Percentiles rank a stretch among this genome's conserved stretches.
Conservation (phyloP, 345 rosid species). For the Euphorbia peplus region DNA sequence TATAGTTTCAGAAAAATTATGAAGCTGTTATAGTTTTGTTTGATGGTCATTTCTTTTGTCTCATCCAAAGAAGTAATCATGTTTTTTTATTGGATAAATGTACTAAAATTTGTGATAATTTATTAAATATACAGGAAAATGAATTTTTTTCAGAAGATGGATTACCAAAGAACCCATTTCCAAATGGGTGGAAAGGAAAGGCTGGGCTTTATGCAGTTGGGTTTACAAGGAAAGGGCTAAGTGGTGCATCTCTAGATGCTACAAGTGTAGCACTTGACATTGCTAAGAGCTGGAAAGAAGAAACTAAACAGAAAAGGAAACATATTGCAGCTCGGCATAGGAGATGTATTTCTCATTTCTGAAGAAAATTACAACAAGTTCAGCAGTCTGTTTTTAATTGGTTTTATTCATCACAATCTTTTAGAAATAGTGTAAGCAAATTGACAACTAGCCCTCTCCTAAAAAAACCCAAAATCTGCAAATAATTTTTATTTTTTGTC, state of each 20-base stretch:
- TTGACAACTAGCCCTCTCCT: slow-evolving; percentile 53
- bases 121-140: slow-evolving; percentile 47
- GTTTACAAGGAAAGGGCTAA: slow-evolving; percentile 83
- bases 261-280: slow-evolving; percentile 19
- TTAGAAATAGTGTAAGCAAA: slow-evolving; percentile 21
- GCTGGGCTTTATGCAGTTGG: slow-evolving; percentile 87
- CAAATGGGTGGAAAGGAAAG: slow-evolving; percentile 86
- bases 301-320: slow-evolving; percentile 25
- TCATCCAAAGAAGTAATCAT: slow-evolving; percentile 10
- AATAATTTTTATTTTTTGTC: slow-evolving; percentile 15
- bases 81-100: too few relatives aligned
- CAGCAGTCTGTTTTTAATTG: background rate
- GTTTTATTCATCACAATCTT: slow-evolving; percentile 13
- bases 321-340: slow-evolving; percentile 19
- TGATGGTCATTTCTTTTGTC: slow-evolving; percentile 15
- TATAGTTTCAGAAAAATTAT: slow-evolving; percentile 10
- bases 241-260: slow-evolving; percentile 58
- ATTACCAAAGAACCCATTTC: slow-evolving; percentile 60
- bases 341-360: slow-evolving; percentile 30
- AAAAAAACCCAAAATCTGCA: slow-evolving; percentile 17
- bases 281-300: slow-evolving; percentile 30
- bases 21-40: slow-evolving; percentile 18
- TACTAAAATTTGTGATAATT: background rate
- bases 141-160: slow-evolving; percentile 76
- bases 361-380: background rate